Evolutionary conservation across 805 yeast species (phyloP).

Genomic region (Priceomyces carsonii): DNA sequence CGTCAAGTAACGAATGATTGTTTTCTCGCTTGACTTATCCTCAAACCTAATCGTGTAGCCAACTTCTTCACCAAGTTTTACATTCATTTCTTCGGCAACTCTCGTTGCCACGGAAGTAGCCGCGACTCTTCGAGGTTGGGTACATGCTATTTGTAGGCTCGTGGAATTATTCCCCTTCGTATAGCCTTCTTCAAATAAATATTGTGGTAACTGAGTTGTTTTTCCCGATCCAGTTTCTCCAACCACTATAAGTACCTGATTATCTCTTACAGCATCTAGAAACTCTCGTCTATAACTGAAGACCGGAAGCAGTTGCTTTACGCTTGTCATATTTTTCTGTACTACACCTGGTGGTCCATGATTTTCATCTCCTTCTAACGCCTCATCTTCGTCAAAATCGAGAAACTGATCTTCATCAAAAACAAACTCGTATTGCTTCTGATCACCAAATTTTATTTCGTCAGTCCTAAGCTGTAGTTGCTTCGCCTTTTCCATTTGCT

Average conservation of each 20-base stretch:
- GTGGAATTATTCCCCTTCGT: constrained; percentile 39
- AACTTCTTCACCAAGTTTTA: constrained; percentile 78
- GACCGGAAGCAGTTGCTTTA: constrained; percentile 74
- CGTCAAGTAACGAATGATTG: constrained; percentile 85
- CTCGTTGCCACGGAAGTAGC: constrained; percentile 89
- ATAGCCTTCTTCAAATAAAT: constrained; percentile 79
- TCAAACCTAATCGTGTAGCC: constrained; percentile 92
- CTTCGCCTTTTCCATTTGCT: constrained; percentile 47
- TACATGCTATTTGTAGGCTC: constrained; percentile 67
- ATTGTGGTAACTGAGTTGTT: constrained; percentile 92
- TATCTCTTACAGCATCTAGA: constrained; percentile 54
- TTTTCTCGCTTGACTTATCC: constrained; percentile 63
- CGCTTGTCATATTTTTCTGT: constrained; percentile 40
- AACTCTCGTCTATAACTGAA: constrained; percentile 61
- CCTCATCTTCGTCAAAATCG: constrained; percentile 22
- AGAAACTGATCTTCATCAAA: constrained; percentile 62
- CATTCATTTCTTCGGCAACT: constrained; percentile 87
- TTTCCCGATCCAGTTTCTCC: constrained; percentile 96
- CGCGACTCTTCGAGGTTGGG: constrained; percentile 95
- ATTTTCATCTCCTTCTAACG: constrained; percentile 11
- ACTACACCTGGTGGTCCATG: constrained; percentile 8
- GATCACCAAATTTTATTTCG: constrained; percentile 42
- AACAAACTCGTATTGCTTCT: constrained; percentile 67
- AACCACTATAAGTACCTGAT: constrained; percentile 73
- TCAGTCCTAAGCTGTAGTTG: constrained; percentile 33